phyloP scores from a whole-genome alignment of 768 basidiomycete species.

The Filobasidium floriforme region DNA sequence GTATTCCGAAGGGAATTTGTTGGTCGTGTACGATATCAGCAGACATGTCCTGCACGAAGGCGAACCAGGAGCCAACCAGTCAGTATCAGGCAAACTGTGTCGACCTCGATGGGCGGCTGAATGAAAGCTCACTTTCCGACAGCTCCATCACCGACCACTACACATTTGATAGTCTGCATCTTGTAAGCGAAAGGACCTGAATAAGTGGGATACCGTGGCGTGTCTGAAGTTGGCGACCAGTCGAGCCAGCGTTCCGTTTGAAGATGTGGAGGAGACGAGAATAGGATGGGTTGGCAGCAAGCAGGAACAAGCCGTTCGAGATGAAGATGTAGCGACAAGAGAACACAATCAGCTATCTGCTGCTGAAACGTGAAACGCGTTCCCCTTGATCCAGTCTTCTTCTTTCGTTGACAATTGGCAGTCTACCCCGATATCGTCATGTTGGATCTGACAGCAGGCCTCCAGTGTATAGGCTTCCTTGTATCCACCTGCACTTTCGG shows the following conservation, averaged over 20 bases:
- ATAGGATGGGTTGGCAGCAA: no score
- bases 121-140: slow-evolving; percentile 40
- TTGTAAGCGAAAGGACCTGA: neutral
- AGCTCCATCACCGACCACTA: slow-evolving; percentile 45
- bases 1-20: slow-evolving; percentile 84
- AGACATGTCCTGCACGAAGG: slow-evolving; percentile 60
- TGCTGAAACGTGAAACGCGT: neutral
- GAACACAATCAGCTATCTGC: neutral
- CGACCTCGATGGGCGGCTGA: neutral
- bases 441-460: no score
- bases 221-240: neutral
- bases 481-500: no score
- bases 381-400: neutral
- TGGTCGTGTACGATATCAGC: slow-evolving; percentile 92
- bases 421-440: no score
- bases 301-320: neutral
- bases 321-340: neutral
- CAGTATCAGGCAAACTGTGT: neutral
- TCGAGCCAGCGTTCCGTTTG: no score
- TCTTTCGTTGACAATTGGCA: neutral
- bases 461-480: no score
- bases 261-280: no score
- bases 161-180: slow-evolving; percentile 23
- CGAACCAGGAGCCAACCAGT: neutral
- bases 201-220: neutral